Base-by-base conservation (phyloP, 345 rosid species). In the Lepidium didymum region DNA sequence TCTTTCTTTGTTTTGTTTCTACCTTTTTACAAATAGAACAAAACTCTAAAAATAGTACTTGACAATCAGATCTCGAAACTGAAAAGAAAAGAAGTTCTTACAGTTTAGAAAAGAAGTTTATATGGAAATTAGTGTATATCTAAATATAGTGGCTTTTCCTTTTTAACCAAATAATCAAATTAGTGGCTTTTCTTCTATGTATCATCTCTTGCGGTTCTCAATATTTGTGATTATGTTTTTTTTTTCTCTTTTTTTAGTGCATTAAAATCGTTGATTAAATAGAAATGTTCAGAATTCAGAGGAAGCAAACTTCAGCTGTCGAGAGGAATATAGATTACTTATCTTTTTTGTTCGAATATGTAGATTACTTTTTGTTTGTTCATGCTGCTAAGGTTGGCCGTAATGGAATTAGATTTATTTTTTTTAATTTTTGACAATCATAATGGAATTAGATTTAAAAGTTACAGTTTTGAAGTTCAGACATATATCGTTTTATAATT, bases 11-110 rank as follows among this genome's bases (percentile, higher is more conserved):
- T 29, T 38, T 38, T 61, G 14, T 34, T 19, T 46, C 56, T 16
- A 59, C 72, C 73, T 59, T 74, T 45, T 67, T 51, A 42, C 67
- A 8, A 73, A 18, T 53, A 67, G 43, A 45, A 23, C 47, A 49
- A 14, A 58, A 16, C 68, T 67, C 57, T 18, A 59, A 60, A 60
- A 52, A 67, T 73, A 74, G 73, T 25, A 58, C n/a, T 49, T 35
- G 45, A 34, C 23, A 25, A 4, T 50, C 15, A 25, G 29, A 16
- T 65, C 16, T 16, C 12, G 50, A 72, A 72, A 63, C 38, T 13
- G 56, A 38, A 2, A 19, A 18, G 23, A 54, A 19, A 2, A 29
- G 15, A 14, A 53, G 16, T n/a, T 23, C 43, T 27, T 18, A 31
- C 36, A 27, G 36, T 36, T 37, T 1, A 8, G 21, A 47, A 36